These are phyloP conservation scores for Arxiozyma slooffiae DNA, from an alignment of 1,139 yeast genomes.

Conservation along the genomic window DNA sequence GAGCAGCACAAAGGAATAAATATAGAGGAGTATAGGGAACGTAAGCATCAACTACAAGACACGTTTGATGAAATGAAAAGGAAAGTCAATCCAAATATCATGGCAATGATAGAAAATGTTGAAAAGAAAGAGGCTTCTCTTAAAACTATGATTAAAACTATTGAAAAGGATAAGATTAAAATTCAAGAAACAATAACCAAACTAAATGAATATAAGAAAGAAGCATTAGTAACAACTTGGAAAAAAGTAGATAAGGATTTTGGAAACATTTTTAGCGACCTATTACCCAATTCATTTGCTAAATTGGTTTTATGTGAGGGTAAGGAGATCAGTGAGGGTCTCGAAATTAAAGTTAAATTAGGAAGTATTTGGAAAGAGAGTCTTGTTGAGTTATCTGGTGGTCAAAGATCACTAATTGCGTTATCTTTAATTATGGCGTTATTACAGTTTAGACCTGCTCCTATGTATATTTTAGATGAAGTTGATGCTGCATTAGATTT, in stretches of 20 bases:
- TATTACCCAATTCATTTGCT: constrained; percentile 84
- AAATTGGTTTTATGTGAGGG: constrained; percentile 75
- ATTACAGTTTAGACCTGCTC: constrained; percentile 92
- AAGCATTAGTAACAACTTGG: constrained; percentile 77
- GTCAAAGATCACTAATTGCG: constrained; percentile 91
- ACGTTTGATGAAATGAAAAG: constrained; percentile 68
- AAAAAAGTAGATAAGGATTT: constrained; percentile 78
- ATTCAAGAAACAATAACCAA: constrained; percentile 83
- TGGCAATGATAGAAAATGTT: constrained; percentile 89
- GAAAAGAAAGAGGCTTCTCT: constrained; percentile 79
- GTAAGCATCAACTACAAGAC: constrained; percentile 48
- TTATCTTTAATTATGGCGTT: constrained; percentile 82
- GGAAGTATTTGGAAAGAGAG: constrained; percentile 96
- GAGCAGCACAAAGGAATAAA: constrained; percentile 55
- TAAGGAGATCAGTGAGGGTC: constrained; percentile 77
- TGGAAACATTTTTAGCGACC: constrained; percentile 84
- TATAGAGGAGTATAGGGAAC: constrained; percentile 50
- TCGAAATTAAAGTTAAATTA: constrained; percentile 81
- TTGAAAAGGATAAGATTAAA: constrained; percentile 82
- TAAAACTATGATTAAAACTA: constrained; percentile 72
- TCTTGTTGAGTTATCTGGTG: constrained; percentile 90
- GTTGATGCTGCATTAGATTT: constrained; percentile 97
- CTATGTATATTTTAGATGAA: constrained; percentile 94
- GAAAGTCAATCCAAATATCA: constrained; percentile 78
- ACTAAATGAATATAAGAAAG: constrained; percentile 76